Conservation (phyloP, 257 asterid species). For the Knoxia roxburghii region DNA sequence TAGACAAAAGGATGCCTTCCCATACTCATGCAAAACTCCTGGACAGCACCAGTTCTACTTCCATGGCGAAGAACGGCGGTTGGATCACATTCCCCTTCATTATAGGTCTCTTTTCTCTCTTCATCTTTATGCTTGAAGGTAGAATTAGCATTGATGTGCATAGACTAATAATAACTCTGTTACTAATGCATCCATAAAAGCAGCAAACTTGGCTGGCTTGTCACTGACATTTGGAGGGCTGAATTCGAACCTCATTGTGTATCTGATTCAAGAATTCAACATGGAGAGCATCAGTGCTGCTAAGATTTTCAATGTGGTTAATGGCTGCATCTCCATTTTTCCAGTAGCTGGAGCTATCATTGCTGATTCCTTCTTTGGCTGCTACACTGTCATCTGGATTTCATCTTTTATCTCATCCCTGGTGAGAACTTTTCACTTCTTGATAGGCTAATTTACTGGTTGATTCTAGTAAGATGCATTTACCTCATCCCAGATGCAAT, state of each 20-base stretch:
- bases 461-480: too few species aligned
- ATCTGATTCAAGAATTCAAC: slow-evolving; percentile 67
- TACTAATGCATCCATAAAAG: neutral
- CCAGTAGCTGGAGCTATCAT: slow-evolving; percentile 66
- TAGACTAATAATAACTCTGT: neutral
- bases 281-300: slow-evolving; percentile 72
- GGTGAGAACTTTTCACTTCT: slow-evolving; percentile 23
- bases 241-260: slow-evolving; percentile 56
- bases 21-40: too few species aligned
- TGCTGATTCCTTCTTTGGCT: slow-evolving; percentile 65
- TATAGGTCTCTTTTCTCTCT: neutral
- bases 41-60: neutral
- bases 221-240: slow-evolving; percentile 63
- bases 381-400: slow-evolving; percentile 69
- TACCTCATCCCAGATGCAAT: neutral
- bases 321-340: slow-evolving; percentile 61
- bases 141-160: neutral
- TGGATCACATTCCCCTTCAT: slow-evolving; percentile 6
- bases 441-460: too few species aligned
- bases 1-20: too few species aligned
- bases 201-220: slow-evolving; percentile 57
- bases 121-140: neutral
- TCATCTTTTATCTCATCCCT: slow-evolving; percentile 60
- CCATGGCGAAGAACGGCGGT: slow-evolving; percentile 5
- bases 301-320: slow-evolving; percentile 53